Evolutionary conservation across 257 asterid species (phyloP).

Genomic region (Plantago major): DNA sequence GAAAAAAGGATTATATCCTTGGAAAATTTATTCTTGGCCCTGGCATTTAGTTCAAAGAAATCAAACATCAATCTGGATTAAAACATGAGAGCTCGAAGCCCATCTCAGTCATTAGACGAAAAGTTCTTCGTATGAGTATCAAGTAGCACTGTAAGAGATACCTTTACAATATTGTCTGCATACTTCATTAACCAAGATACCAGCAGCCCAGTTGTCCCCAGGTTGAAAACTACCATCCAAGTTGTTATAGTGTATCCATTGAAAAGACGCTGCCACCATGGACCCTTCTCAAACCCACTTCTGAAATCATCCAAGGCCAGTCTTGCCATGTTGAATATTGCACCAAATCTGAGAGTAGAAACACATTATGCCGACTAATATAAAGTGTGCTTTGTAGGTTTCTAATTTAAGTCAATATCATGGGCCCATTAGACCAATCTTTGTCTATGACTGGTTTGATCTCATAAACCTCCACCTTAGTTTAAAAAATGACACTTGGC

Average conservation of each 20-base stretch:
- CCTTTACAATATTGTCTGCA: conserved; percentile 97
- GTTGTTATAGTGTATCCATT: conserved; percentile 77
- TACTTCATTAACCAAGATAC: conserved; percentile 99
- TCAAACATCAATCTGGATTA: too few species aligned
- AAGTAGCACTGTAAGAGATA: conserved; percentile 22
- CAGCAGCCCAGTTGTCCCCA: conserved; percentile 87
- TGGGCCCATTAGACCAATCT: too few species aligned
- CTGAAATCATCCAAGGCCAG: conserved; percentile 79
- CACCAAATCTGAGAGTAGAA: conserved; percentile 69
- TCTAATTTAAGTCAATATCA: too few species aligned
- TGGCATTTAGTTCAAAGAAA: too few species aligned
- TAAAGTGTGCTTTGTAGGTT: neutral
- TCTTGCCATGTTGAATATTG: conserved; percentile 85
- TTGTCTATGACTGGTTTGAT: too few species aligned
- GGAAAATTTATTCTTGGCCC: too few species aligned
- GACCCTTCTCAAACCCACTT: conserved; percentile 85
- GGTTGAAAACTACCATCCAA: conserved; percentile 92
- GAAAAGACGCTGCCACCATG: conserved; percentile 93
- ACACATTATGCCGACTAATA: conserved; percentile 4
- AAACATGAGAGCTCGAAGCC: too few species aligned
- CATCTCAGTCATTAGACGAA: too few species aligned
- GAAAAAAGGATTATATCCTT: too few species aligned
- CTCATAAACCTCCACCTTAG: too few species aligned
- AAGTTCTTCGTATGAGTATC: too few species aligned
- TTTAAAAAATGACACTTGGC: too few species aligned